Base-by-base conservation (phyloP, 441 rosid genomes). In the Isatis lusitanica region DNA sequence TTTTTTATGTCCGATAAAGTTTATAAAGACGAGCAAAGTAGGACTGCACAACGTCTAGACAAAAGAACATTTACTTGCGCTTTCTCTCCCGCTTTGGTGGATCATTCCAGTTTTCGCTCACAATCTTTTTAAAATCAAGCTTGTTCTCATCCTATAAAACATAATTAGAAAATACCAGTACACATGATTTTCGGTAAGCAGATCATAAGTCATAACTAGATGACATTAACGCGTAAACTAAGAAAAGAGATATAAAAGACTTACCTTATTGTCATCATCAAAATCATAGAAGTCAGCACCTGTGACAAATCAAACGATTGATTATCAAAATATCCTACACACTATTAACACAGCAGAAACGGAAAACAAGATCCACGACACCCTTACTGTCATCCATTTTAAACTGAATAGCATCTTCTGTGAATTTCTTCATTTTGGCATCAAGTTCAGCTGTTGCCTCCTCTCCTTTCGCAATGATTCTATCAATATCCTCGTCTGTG, bases 341-440 rank as follows among this genome's bases (percentile, higher is more conserved):
- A 63, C 36, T 46, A 55, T 21, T 55, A 46, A 68, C 40, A 46
- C 43, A 40, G 42, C 24, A 5, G 11, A 67, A 31, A 43, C 12
- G 38, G 15, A 48, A 6, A 21, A 21, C 18, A 38, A 12, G 40
- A 36, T 15, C n/a, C 30, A 57, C 9, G 73, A 63, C 56, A 68
- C 48, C 64, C 97, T 73, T 89, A 96, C 97, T 88, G 72, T 93
- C 98, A 63, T 93, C 99, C 99, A 93, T 89, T 81, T 96, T 96
- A 80, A 96, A 96, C 78, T 93, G 93, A 62, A 96, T 93, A 0
- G 98, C 99, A 85, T 93, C 98, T 83, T 96, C 99, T 1, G 97
- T 96, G 76, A 96, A 96, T 79, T 93, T 96, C 87, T 96, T 96
- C 99, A 96, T 96, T 84, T 96, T 96, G 36, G 99, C 99, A 87